Evolutionary conservation across 2,329 filamentous ascomycete species (phyloP).

Genomic region (Pseudogymnoascus sp.): DNA sequence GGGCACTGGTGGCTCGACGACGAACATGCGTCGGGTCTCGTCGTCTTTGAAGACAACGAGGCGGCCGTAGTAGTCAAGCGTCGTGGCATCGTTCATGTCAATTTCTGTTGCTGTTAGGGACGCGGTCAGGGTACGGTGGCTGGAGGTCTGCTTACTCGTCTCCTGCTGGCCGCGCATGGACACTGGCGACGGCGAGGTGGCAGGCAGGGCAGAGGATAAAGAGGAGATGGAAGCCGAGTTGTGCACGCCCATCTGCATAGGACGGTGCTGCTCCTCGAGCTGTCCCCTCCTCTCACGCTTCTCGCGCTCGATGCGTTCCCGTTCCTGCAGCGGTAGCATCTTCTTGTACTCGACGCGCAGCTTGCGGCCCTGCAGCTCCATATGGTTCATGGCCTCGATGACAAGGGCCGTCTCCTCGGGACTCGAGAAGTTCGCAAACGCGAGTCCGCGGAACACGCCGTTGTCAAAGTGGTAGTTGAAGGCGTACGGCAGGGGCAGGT

Average conservation of each 20-base stretch:
- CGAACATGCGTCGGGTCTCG: conserved; percentile 65
- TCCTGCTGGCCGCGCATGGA: conserved; percentile 22
- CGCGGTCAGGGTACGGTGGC: conserved; percentile 30
- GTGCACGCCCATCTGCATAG: conserved; percentile 56
- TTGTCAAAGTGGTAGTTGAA: conserved; percentile 99
- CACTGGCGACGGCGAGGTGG: conserved; percentile 27
- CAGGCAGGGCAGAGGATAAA: conserved; percentile 56
- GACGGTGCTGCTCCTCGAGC: conserved; percentile 92
- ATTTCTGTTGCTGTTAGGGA: conserved; percentile 54
- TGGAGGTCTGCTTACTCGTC: conserved; percentile 13
- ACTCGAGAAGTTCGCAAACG: conserved; percentile 97
- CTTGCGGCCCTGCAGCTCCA: conserved; percentile 91
- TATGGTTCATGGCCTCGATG: conserved; percentile 89
- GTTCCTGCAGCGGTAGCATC: conserved; percentile 91
- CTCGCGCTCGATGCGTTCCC: conserved; percentile 92
- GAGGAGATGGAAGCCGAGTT: conserved; percentile 77
- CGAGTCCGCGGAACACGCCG: conserved; percentile 89
- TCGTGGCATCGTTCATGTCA: conserved; percentile 85
- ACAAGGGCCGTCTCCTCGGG: conserved; percentile 88
- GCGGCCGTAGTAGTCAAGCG: conserved; percentile 83
- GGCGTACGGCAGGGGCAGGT: conserved; percentile 88
- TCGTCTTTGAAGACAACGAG: conserved; percentile 84
- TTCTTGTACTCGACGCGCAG: conserved; percentile 98
- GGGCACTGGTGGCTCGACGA: conserved; percentile 74
- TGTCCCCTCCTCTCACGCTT: conserved; percentile 95